phyloP scores from a whole-genome alignment of 331 rosid species.

The Rosa hybrid region DNA sequence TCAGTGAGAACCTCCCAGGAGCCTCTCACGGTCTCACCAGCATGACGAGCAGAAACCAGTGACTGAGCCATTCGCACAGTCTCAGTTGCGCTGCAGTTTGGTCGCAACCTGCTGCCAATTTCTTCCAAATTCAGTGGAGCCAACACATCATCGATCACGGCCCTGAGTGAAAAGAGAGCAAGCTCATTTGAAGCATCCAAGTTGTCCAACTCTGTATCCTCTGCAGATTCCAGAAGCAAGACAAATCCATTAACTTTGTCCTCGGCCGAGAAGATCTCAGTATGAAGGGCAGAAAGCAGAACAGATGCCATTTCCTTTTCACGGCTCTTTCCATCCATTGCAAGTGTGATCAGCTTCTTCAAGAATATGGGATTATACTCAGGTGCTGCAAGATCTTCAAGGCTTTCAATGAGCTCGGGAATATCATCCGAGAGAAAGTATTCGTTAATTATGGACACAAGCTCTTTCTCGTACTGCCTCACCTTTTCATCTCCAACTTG shows the following conservation, averaged over 20 bases:
- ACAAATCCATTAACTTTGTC: constrained; percentile 85
- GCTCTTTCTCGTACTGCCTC: constrained; percentile 76
- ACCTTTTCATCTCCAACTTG: constrained; percentile 61
- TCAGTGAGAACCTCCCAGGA: constrained; percentile 41
- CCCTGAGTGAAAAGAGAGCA: constrained; percentile 84
- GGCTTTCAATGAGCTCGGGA: constrained; percentile 88
- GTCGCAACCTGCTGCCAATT: constrained; percentile 65
- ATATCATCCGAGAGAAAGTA: constrained; percentile 94
- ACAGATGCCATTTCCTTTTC: constrained; percentile 99
- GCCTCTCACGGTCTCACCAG: constrained; percentile 98
- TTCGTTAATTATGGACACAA: constrained; percentile 83
- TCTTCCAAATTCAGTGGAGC: constrained; percentile 91
- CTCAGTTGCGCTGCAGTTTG: constrained; percentile 72
- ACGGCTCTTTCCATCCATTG: constrained; percentile 93
- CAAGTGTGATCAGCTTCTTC: constrained; percentile 92
- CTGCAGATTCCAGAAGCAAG: constrained; percentile 89
- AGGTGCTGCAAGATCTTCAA: constrained; percentile 82
- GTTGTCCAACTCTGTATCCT: constrained; percentile 90
- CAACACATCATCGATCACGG: constrained; percentile 93
- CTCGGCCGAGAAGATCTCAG: constrained; percentile 89
- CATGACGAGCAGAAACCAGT: constrained; percentile 86
- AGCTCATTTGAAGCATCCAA: constrained; percentile 98
- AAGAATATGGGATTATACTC: constrained; percentile 80
- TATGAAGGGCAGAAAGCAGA: constrained; percentile 92
- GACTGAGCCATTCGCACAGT: constrained; percentile 83